Evolutionary conservation across 192 early-diverging fungal species (phyloP), one percentile per base, ranked within the genome.

Genomic region (Coemansia sp.): DNA sequence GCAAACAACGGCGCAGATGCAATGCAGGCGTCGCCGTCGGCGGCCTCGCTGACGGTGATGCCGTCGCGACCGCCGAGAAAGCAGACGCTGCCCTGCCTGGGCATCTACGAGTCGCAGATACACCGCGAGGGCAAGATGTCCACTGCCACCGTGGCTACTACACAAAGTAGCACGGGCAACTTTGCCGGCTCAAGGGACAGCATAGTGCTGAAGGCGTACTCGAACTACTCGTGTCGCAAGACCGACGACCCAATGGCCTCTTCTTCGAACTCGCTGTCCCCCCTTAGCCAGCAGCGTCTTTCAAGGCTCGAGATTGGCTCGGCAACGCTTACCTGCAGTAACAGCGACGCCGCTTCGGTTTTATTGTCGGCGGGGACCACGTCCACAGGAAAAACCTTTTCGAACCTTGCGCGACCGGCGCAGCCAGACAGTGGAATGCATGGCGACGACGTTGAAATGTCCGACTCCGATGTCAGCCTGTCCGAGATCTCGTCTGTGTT

Each of bases 241-340:
- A 64, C 69, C 6, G 61, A 60, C 35, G 74, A 77, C 67, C 47
- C 60, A 11, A 29, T 56, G 47, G 39, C 45, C 0, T 23, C 48
- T 8, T 53, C 50, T 20, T 27, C 60, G 16, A 22, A 46, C 27
- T 34, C 62, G 8, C 16, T 56, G 39, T 35, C 34, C 11, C 34
- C 34, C 7, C 34, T 35, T 35, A 35, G 34, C 11, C 55, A 24
- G 59, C 50, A 59, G 50, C 58, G 46, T 6, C 47, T 66, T 23
- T 63, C 74, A 0, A 67, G 60, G 28, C 51, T 77, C 7, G 74
- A 77, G 59, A 59, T 77, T 13, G 74, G 69, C 9, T 71, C 74
- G 3, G 74, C 74, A 13, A 61, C 69, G 18, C 65, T 68, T 25
- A 53, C 68, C 23, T 67, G 61, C 28, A 30, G 47, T 24, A 28